Percentiles rank a stretch among this genome's conserved stretches.
Evolutionary conservation across 148 eudicot genomes (phyloP).

Genomic region (Camellia granthamiana): DNA sequence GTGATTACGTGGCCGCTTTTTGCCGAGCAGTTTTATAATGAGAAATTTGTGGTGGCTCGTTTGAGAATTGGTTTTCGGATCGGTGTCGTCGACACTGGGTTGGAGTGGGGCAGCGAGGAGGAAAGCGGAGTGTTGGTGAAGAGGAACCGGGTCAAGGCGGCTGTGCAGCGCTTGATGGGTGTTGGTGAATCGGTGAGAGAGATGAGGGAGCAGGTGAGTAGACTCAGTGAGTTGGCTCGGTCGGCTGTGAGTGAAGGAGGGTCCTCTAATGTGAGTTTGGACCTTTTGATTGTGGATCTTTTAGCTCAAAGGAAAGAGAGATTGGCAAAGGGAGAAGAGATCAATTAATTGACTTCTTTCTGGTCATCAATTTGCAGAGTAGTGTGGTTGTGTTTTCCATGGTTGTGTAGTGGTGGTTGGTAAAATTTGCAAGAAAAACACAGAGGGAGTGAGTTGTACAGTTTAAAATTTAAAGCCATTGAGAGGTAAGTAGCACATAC

Average conservation of each 20-base stretch:
- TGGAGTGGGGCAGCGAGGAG: constrained; percentile 19
- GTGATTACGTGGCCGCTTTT: constrained; percentile 18
- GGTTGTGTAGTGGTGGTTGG: too few species aligned
- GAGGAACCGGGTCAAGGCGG: not conserved
- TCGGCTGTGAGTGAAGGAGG: constrained; percentile 15
- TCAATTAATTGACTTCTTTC: not conserved
- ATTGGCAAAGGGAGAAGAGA: not conserved
- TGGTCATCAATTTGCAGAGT: too few species aligned
- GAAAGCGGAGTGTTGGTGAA: constrained; percentile 13
- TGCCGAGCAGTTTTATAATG: constrained; percentile 19
- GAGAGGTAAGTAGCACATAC: too few species aligned
- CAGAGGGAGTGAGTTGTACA: too few species aligned
- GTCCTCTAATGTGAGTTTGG: constrained; percentile 13
- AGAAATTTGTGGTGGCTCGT: not conserved
- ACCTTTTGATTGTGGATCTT: constrained; percentile 11
- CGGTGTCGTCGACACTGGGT: not conserved
- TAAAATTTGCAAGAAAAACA: too few species aligned
- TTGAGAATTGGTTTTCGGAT: constrained; percentile 12
- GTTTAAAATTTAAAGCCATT: too few species aligned
- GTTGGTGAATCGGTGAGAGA: not conserved
- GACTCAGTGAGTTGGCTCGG: not conserved
- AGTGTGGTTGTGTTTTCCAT: too few species aligned
- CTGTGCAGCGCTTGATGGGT: constrained; percentile 16
- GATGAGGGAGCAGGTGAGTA: constrained; percentile 8
- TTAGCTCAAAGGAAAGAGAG: not conserved